These are phyloP conservation scores for Verticillium nonalfalfae DNA, from an alignment of 2,329 filamentous ascomycete genomes.

Conservation along the genomic window DNA sequence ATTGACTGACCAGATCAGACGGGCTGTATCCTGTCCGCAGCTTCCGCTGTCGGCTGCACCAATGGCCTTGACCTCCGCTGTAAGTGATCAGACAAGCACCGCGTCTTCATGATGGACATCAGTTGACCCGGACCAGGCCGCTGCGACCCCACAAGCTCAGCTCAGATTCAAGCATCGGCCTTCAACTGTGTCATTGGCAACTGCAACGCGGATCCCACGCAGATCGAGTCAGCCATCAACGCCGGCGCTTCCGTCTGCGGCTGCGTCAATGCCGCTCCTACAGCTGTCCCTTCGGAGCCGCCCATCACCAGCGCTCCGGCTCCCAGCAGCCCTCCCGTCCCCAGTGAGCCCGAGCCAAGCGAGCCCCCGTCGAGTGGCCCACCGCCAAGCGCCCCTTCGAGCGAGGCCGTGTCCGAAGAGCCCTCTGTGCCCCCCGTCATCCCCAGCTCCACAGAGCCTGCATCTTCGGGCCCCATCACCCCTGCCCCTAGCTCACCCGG, in stretches of 20 bases:
- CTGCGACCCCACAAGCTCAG: conserved; percentile 13
- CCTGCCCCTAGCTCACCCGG: conserved; percentile 1
- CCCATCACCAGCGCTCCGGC: neutral
- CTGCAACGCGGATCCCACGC: conserved; percentile 5
- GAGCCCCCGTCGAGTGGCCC: neutral
- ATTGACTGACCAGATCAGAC: conserved; percentile 8
- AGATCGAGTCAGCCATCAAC: conserved; percentile 10
- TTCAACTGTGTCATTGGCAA: conserved; percentile 12
- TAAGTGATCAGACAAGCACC: conserved; percentile 6
- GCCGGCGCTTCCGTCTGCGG: conserved; percentile 14
- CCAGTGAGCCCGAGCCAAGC: neutral
- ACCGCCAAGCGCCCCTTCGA: neutral
- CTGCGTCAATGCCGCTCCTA: conserved; percentile 12
- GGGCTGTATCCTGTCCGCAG: conserved; percentile 15
- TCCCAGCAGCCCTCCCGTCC: neutral
- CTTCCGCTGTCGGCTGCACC: conserved; percentile 15
- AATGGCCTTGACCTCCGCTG: conserved; percentile 14
- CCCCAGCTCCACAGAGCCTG: conserved; percentile 1
- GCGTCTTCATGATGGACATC: neutral
- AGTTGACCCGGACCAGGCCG: conserved; percentile 11
- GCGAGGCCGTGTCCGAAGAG: neutral
- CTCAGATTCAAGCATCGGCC: conserved; percentile 12
- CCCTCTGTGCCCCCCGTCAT: neutral
- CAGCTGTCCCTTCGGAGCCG: neutral
- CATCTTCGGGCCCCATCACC: neutral